phyloP scores from a whole-genome alignment of 768 basidiomycete species.

The Hysterangium stoloniferum region DNA sequence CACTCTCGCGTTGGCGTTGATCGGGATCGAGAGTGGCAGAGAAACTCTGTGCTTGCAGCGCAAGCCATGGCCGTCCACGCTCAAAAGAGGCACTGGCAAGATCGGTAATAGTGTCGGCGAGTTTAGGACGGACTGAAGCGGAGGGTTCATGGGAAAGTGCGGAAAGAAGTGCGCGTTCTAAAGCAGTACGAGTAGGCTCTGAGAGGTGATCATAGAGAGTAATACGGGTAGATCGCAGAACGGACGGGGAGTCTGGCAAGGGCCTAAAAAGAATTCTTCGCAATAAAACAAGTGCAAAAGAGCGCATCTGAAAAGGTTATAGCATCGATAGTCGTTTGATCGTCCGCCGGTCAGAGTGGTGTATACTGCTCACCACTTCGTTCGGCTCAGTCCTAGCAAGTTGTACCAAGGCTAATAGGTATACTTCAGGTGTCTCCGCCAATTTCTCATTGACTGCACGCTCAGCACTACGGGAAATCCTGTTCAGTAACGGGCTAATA shows the following conservation, averaged over 20 bases:
- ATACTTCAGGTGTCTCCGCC: slow-evolving; percentile 69
- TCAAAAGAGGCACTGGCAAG: slow-evolving; percentile 68
- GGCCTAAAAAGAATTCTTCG: slow-evolving; percentile 71
- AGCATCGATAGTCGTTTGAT: not conserved
- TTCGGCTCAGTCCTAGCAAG: slow-evolving; percentile 72
- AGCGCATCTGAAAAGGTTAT: slow-evolving; percentile 75
- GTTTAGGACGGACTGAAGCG: slow-evolving; percentile 54
- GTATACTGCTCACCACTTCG: slow-evolving; percentile 53
- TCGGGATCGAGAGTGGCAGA: slow-evolving; percentile 18
- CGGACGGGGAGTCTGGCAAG: slow-evolving; percentile 22
- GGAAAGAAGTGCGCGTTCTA: slow-evolving; percentile 67
- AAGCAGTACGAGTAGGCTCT: slow-evolving; percentile 50
- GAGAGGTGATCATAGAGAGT: slow-evolving; percentile 75
- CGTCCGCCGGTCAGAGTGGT: not conserved
- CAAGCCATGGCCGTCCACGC: slow-evolving; percentile 76
- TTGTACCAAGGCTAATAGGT: slow-evolving; percentile 70
- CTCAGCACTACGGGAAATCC: slow-evolving; percentile 46
- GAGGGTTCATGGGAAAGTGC: slow-evolving; percentile 56
- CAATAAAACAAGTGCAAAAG: slow-evolving; percentile 74
- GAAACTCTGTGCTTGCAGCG: slow-evolving; percentile 65
- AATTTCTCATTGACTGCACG: slow-evolving; percentile 76
- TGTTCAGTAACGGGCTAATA: not conserved
- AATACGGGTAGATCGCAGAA: slow-evolving; percentile 29
- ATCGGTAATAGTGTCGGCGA: slow-evolving; percentile 70
- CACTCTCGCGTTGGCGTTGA: slow-evolving; percentile 39